Evolutionary conservation across 805 yeast genomes (phyloP).

Genomic region (Hermanozyma aechmeae): DNA sequence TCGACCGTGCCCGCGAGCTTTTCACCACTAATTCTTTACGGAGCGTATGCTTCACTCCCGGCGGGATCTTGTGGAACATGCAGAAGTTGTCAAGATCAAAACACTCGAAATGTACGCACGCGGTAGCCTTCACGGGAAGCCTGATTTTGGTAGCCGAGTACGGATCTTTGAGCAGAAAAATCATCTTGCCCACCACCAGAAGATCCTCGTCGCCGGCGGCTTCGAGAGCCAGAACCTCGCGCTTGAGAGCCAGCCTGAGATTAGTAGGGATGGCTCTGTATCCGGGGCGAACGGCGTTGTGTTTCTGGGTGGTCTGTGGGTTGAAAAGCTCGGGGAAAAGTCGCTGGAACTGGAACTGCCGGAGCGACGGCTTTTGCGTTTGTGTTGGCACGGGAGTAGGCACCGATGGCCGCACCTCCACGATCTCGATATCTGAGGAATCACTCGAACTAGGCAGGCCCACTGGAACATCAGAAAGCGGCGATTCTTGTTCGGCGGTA

Average conservation of each 20-base stretch:
- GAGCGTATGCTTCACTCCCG: constrained; percentile 13
- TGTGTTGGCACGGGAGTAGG: too few species aligned
- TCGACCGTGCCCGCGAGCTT: constrained; percentile 8
- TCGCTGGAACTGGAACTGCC: too few species aligned
- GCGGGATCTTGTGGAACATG: constrained; percentile 24
- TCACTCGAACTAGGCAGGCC: too few species aligned
- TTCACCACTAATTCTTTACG: constrained; percentile 18
- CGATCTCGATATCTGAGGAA: too few species aligned
- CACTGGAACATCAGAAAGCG: too few species aligned
- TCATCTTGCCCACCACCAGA: constrained; percentile 25
- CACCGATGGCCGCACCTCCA: too few species aligned
- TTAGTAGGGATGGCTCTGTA: constrained; percentile 21
- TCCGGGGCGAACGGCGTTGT: constrained; percentile 2
- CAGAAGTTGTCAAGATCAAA: constrained; percentile 35
- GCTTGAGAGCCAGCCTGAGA: constrained; percentile 16
- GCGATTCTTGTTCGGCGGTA: too few species aligned
- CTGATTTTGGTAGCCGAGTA: constrained; percentile 27
- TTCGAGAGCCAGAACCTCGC: constrained; percentile 15
- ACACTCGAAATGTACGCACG: constrained; percentile 34
- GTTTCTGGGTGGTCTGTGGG: background rate
- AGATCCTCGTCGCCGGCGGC: constrained; percentile 15
- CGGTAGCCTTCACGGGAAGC: constrained; percentile 29
- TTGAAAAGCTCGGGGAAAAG: too few species aligned
- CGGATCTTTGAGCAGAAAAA: constrained; percentile 32
- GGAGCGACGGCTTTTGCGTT: too few species aligned